Evolutionary conservation across 148 eudicot genomes (phyloP).

Genomic region (Pharnaceum exiguum): DNA sequence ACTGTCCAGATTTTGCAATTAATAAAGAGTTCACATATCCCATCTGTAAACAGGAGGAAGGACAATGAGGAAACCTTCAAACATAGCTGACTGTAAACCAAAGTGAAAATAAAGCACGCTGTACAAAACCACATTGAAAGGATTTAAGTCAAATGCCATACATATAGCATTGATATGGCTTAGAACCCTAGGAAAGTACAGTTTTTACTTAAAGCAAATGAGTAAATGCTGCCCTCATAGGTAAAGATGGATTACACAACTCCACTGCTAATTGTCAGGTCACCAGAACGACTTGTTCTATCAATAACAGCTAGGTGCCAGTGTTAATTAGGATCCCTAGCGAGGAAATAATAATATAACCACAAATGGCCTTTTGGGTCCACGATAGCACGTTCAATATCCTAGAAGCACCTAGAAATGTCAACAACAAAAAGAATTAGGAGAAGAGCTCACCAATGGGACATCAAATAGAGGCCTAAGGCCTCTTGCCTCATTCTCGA

Average conservation of each 20-base stretch:
- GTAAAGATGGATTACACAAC: too few species aligned
- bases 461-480: slow-evolving; percentile 71
- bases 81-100: background rate
- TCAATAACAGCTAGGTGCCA: background rate
- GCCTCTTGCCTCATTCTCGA: slow-evolving; percentile 73
- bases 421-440: background rate
- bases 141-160: too few species aligned
- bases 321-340: background rate
- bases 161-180: too few species aligned
- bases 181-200: too few species aligned
- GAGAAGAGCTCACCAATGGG: slow-evolving; percentile 56
- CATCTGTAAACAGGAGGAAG: slow-evolving; percentile 33
- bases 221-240: too few species aligned
- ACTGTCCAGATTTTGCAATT: slow-evolving; percentile 87
- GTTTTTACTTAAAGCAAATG: too few species aligned
- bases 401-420: background rate
- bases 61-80: slow-evolving; percentile 3
- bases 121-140: too few species aligned
- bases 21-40: slow-evolving; percentile 91
- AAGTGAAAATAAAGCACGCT: too few species aligned
- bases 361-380: background rate
- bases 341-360: background rate
- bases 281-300: background rate
- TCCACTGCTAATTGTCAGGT: too few species aligned
- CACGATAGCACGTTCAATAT: background rate